Conservation (phyloP, 257 asterid genomes). For the Solanum rostratum region DNA sequence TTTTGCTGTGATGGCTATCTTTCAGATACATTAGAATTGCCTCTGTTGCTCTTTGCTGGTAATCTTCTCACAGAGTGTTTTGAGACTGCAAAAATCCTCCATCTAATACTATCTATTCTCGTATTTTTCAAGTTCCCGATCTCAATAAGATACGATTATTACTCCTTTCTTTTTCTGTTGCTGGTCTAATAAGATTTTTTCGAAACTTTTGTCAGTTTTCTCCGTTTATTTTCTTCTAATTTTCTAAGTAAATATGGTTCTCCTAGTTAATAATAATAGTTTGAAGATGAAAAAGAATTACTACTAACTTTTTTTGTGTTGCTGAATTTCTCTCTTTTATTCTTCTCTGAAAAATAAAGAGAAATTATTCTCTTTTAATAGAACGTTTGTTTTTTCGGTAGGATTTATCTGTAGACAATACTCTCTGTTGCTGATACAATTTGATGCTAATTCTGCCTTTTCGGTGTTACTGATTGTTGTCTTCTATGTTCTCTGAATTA, state of each 20-base stretch:
- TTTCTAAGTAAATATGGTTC: not conserved
- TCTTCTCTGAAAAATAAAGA: not conserved
- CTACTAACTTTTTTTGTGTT: not conserved
- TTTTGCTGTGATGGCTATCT: not conserved
- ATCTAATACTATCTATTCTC: not conserved
- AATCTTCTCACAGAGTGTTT: not conserved
- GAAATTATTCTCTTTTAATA: not conserved
- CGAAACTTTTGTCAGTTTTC: not conserved
- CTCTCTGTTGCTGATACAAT: not conserved
- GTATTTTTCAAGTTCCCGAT: not conserved
- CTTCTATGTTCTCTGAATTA: constrained; percentile 17
- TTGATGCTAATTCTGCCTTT: not conserved
- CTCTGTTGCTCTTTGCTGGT: not conserved
- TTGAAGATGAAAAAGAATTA: not conserved
- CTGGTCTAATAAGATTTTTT: not conserved
- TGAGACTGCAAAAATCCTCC: not conserved
- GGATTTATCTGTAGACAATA: not conserved
- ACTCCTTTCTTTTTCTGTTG: not conserved
- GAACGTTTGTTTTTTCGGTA: not conserved
- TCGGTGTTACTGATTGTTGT: not conserved
- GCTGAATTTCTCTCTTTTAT: not conserved
- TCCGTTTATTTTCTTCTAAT: not conserved
- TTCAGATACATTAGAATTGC: not conserved
- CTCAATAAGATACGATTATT: not conserved
- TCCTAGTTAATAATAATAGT: not conserved